phyloP scores from a whole-genome alignment of 192 early-diverging fungal species.

The Dispira simplex region DNA sequence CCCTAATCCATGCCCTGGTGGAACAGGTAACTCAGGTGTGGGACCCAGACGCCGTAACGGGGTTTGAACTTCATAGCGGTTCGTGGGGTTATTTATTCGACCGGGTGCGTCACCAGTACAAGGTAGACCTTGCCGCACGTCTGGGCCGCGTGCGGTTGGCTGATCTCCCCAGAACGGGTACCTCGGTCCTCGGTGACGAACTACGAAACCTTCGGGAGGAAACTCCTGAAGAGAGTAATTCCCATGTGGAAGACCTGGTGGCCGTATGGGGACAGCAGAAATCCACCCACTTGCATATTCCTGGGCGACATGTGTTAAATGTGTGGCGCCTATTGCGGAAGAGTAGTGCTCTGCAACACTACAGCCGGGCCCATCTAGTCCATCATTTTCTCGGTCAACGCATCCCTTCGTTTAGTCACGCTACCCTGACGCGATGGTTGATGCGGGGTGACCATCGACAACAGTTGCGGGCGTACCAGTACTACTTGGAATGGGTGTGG shows the following conservation, averaged over 20 bases:
- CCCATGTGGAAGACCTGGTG: background rate
- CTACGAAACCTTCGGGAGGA: background rate
- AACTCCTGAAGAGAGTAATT: background rate
- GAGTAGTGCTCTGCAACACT: conserved; percentile 61
- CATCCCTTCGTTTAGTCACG: conserved; percentile 42
- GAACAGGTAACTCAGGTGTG: conserved; percentile 13
- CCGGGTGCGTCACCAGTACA: conserved; percentile 25
- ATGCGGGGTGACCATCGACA: conserved; percentile 23
- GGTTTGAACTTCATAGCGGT: conserved; percentile 69
- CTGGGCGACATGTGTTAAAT: conserved; percentile 74
- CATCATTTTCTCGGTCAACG: conserved; percentile 54
- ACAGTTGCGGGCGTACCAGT: conserved; percentile 39
- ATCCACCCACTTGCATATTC: conserved; percentile 39
- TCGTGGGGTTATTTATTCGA: conserved; percentile 88
- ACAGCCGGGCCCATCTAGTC: conserved; percentile 59
- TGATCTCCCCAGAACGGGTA: background rate
- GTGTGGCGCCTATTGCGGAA: conserved; percentile 74
- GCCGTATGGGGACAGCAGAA: conserved; percentile 19
- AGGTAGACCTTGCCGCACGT: conserved; percentile 23
- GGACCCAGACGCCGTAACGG: conserved; percentile 28
- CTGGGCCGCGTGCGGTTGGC: conserved; percentile 28
- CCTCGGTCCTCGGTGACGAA: background rate
- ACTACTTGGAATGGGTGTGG: conserved; percentile 54
- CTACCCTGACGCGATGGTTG: conserved; percentile 55
- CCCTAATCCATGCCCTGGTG: no score